Base-by-base conservation (phyloP, 2,329 filamentous ascomycete genomes). In the Neofusicoccum parvum region DNA sequence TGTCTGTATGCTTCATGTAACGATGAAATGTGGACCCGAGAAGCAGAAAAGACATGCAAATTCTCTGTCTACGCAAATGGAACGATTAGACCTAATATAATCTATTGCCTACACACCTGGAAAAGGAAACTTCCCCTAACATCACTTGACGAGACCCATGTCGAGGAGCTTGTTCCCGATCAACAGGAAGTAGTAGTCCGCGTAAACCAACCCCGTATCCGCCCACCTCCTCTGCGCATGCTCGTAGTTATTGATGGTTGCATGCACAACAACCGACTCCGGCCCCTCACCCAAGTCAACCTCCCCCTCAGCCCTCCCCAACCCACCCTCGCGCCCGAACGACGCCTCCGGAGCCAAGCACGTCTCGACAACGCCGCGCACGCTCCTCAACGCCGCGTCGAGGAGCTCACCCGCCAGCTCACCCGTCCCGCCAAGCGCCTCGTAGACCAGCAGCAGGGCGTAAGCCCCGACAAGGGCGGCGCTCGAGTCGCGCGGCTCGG, bases 181-280 rank as follows among this genome's bases (percentile, higher is more conserved):
- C 32, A 80, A 68, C 11, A 82, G 67, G 32, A 81, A 78, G 65
- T 78, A 82, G 68, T 82, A 82, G 60, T 82, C 80, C 0, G 80
- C 80, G 66, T 82, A 82, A 0, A 82, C 80, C 6, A 82, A 64
- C 0, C 80, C 79, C 67, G 81, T 80, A 53, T 82, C 72, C 1
- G 78, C 76, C 73, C 78, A 81, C 12, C 74, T 70, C 17, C 77
- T 74, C 2, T 75, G 75, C 10, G 79, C 79, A 65, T 76, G 77
- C 65, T 78, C 74, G 41, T 77, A 79, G 59, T 81, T 80, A 60
- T 81, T 81, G 11, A 80, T 80, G 0, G 80, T 82, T 2, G 79
- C 79, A 48, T 78, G 79, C 14, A 73, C 73, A 10, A 83, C 66
- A n/a, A 84, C 81, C 2, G 76, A 81, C 59, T 81, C 80, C 64